Percentiles rank a stretch among this genome's conserved stretches.
Evolutionary conservation across 2,329 filamentous ascomycete genomes (phyloP).

Genomic region (Aspergillus vadensis): DNA sequence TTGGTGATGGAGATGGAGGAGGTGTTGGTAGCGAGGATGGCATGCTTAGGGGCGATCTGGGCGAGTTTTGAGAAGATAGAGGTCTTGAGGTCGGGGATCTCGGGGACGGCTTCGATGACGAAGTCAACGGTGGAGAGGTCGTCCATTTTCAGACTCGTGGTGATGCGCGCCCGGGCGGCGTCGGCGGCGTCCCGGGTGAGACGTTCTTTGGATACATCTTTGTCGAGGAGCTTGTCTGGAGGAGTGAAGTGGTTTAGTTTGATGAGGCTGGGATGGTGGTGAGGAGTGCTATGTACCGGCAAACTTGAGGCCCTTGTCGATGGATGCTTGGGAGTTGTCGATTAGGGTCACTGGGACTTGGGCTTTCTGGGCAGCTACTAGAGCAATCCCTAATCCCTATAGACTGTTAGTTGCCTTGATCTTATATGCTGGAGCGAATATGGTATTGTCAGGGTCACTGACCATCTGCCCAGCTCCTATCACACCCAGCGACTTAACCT

Average conservation of each 20-base stretch:
- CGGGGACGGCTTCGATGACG: constrained; percentile 95
- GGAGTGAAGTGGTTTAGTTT: neutral
- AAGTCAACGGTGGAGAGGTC: constrained; percentile 85
- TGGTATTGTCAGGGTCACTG: constrained; percentile 31
- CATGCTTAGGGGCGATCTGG: constrained; percentile 76
- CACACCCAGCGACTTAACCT: constrained; percentile 86
- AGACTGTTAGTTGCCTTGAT: constrained; percentile 26
- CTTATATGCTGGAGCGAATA: neutral
- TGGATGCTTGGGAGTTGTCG: constrained; percentile 78
- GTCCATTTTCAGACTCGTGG: constrained; percentile 71
- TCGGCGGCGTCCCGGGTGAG: constrained; percentile 81
- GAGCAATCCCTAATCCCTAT: constrained; percentile 90
- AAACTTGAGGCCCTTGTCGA: constrained; percentile 88
- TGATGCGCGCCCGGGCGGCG: constrained; percentile 69
- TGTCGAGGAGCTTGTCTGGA: constrained; percentile 87
- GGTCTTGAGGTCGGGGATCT: constrained; percentile 84
- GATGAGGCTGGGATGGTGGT: neutral
- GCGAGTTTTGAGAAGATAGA: constrained; percentile 84
- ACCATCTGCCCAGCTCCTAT: constrained; percentile 97
- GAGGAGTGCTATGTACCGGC: constrained; percentile 59
- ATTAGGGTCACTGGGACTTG: constrained; percentile 81
- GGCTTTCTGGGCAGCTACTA: constrained; percentile 86
- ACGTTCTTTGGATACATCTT: constrained; percentile 85
- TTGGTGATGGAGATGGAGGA: constrained; percentile 98
- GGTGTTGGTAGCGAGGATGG: constrained; percentile 95